Evolutionary conservation across 2,329 filamentous ascomycete species (phyloP).

Genomic region (Ceratocystis alfenasii): DNA sequence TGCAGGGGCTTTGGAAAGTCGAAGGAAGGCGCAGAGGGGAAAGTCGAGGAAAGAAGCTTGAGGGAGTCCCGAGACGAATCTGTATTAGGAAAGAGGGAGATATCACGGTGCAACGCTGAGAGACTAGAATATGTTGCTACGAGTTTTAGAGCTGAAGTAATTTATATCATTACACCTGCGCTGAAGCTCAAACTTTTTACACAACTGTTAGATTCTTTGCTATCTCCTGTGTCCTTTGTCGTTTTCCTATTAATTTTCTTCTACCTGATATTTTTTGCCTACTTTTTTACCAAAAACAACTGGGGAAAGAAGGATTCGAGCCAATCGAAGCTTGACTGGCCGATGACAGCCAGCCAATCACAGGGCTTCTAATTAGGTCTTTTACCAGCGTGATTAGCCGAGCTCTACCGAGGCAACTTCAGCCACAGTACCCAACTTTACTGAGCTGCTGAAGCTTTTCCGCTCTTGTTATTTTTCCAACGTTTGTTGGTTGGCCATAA

Average conservation of each 20-base stretch:
- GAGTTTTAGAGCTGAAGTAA: not conserved
- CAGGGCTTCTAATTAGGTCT: conserved; percentile 17
- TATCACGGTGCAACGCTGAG: not conserved
- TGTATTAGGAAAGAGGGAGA: conserved; percentile 2
- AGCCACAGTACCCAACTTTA: conserved; percentile 13
- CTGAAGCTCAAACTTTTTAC: not conserved
- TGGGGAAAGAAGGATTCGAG: conserved; percentile 16
- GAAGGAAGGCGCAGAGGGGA: conserved; percentile 17
- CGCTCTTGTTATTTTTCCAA: not conserved
- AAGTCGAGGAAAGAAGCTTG: conserved; percentile 10
- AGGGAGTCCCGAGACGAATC: conserved; percentile 4
- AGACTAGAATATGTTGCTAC: not conserved
- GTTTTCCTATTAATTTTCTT: not conserved
- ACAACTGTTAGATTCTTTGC: conserved; percentile 1
- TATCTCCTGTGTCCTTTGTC: not conserved
- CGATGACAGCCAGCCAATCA: conserved; percentile 21
- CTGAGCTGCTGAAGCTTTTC: not conserved
- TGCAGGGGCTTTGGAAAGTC: conserved; percentile 2
- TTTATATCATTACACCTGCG: not conserved
- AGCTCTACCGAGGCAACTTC: conserved; percentile 22
- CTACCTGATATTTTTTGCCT: conserved; percentile 14
- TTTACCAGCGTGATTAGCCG: conserved; percentile 20
- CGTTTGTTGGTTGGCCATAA: not conserved
- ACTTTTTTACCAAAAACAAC: conserved; percentile 16
- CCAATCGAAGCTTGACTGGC: conserved; percentile 16